These are phyloP conservation scores for Aphanomyces cochlioides DNA, from an alignment of 352 stramenopile species.

Conservation along the genomic window DNA sequence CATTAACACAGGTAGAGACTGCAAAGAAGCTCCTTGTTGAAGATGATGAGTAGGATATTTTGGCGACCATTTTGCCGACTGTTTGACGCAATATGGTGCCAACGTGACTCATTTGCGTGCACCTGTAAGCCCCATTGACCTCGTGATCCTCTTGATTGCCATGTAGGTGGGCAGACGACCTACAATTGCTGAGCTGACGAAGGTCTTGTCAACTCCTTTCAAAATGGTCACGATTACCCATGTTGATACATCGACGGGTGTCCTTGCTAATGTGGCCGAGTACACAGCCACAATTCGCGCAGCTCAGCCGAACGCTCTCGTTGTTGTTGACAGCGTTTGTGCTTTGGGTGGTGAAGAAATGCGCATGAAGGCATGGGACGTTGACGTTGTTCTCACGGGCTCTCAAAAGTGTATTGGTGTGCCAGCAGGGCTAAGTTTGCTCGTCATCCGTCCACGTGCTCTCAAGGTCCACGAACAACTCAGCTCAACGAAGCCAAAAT, in stretches of 20 bases:
- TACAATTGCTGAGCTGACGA: conserved; percentile 46
- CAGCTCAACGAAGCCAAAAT: conserved; percentile 47
- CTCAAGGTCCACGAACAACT: conserved; percentile 60
- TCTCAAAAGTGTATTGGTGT: conserved; percentile 78
- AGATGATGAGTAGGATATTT: conserved; percentile 50
- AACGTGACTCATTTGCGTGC: conserved; percentile 55
- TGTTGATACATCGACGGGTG: conserved; percentile 72
- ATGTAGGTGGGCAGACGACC: conserved; percentile 51
- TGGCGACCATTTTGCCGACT: conserved; percentile 64
- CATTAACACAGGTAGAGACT: conserved; percentile 52
- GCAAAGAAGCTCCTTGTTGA: too few species aligned
- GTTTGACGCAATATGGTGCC: conserved; percentile 63
- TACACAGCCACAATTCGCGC: conserved; percentile 54
- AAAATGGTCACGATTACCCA: conserved; percentile 75
- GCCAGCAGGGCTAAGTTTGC: conserved; percentile 56
- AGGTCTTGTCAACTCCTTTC: conserved; percentile 44
- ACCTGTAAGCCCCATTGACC: conserved; percentile 34
- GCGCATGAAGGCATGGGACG: conserved; percentile 77
- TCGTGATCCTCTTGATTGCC: background rate
- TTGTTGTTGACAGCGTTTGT: conserved; percentile 71
- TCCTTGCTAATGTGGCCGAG: conserved; percentile 56
- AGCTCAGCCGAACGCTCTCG: conserved; percentile 53
- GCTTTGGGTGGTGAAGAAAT: conserved; percentile 65
- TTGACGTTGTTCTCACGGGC: conserved; percentile 72
- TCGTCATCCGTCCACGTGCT: conserved; percentile 65